phyloP scores from a whole-genome alignment of 225 moss, liverwort and hornwort species.

The Marchantia paleacea region DNA sequence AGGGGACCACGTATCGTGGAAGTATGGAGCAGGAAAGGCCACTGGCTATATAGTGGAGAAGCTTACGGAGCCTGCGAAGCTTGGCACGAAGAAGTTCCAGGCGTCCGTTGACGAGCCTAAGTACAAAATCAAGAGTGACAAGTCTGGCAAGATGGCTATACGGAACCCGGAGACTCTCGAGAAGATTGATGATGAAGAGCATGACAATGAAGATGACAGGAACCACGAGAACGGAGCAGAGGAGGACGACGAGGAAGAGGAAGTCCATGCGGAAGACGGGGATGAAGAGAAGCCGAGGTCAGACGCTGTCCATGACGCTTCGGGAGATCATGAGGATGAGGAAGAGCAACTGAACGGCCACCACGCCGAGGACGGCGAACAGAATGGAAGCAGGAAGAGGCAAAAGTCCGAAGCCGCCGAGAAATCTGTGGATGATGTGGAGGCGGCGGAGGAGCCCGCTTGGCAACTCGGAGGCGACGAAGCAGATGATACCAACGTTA shows the following conservation, averaged over 20 bases:
- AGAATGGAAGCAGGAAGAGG: constrained; percentile 14
- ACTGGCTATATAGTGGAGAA: constrained; percentile 58
- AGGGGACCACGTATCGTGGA: constrained; percentile 64
- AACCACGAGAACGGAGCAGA: constrained; percentile 2
- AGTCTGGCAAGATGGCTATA: constrained; percentile 48
- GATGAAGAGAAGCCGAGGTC: constrained; percentile 23
- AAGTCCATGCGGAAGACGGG: constrained; percentile 13
- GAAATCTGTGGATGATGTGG: constrained; percentile 20
- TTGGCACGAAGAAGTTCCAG: constrained; percentile 56
- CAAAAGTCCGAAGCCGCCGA: constrained; percentile 10
- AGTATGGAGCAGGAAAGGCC: constrained; percentile 57
- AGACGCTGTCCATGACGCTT: not conserved
- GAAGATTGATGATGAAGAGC: constrained; percentile 37
- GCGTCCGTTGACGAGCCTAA: constrained; percentile 61
- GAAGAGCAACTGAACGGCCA: not conserved
- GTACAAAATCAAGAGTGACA: constrained; percentile 63
- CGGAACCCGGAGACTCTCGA: constrained; percentile 57
- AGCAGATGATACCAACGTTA: not conserved
- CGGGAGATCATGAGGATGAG: not conserved
- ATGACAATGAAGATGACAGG: not conserved
- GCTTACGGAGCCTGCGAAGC: constrained; percentile 56
- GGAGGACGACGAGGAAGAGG: constrained; percentile 37
- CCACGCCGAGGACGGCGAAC: not conserved
- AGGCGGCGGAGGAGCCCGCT: constrained; percentile 1
- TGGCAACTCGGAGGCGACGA: constrained; percentile 20